These are phyloP conservation scores for Backusella psychrophila DNA, from an alignment of 192 early-diverging fungal species.

Conservation along the genomic window DNA sequence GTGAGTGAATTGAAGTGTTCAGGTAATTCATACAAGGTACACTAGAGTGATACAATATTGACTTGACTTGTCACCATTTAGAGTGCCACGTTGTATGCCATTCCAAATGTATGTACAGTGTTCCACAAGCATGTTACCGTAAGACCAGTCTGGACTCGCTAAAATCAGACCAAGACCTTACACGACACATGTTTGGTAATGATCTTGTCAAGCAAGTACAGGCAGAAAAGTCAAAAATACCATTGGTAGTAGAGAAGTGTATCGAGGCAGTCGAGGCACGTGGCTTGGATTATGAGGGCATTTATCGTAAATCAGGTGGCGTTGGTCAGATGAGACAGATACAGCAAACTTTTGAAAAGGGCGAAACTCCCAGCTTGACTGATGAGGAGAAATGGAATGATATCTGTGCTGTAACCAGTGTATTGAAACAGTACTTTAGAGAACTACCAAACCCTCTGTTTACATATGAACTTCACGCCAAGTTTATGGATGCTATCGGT, in stretches of 20 bases:
- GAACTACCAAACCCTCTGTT: constrained; percentile 72
- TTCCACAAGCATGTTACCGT: constrained; percentile 17
- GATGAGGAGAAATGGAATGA: constrained; percentile 57
- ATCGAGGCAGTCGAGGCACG: constrained; percentile 66
- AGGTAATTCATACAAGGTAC: constrained; percentile 28
- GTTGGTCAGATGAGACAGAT: constrained; percentile 64
- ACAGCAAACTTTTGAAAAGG: constrained; percentile 57
- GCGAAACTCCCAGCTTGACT: constrained; percentile 43
- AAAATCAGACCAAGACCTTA: neutral
- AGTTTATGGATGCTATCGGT: constrained; percentile 59
- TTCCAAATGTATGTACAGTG: constrained; percentile 37
- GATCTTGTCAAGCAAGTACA: constrained; percentile 57
- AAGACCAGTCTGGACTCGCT: constrained; percentile 13
- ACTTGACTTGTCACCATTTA: constrained; percentile 4
- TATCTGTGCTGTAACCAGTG: constrained; percentile 70
- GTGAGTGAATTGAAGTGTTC: constrained; percentile 43
- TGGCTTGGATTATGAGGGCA: constrained; percentile 68
- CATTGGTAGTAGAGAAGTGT: constrained; percentile 66
- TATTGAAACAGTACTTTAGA: constrained; percentile 78
- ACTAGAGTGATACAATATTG: no score
- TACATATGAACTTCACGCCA: constrained; percentile 59
- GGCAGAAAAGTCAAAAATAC: constrained; percentile 54
- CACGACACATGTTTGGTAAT: constrained; percentile 62
- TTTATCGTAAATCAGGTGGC: constrained; percentile 78
- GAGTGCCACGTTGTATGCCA: constrained; percentile 46